Base-by-base conservation (phyloP, 495 filamentous ascomycete species). In the Podospora bellae-mahoneyi region DNA sequence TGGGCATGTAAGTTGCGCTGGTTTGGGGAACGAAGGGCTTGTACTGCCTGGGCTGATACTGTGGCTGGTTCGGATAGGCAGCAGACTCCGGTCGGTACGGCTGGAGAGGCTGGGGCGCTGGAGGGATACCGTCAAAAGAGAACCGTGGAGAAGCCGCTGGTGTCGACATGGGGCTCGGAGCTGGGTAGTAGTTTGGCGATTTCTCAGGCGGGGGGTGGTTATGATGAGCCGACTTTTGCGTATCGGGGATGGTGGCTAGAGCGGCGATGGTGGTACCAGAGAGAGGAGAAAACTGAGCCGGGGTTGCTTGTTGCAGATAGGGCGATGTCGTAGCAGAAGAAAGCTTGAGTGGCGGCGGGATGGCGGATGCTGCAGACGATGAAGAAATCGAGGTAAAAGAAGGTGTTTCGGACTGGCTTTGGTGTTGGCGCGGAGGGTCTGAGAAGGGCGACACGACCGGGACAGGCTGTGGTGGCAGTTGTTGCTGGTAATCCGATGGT, bases 81-180 rank as follows among this genome's bases (percentile, higher is more conserved):
- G 60, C 58, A 16, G 61, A 56, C 0, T 48, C 39, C 2, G 39
- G 39, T 16, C 39, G 39, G 39, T 48, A 48, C 2, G 39, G 60
- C 48, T 27, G 59, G 66, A 23, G 18, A 7, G 6, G 39, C 34
- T 7, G 53, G 30, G n/a, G 20, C 28, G 32, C 19, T 32, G 10
- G 65, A 9, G 39, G 9, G 15, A 3, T 13, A 2, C 39, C 39
- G 39, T 48, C 39, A 13, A 48, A 48, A 10, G 39, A 48, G 15
- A 48, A 53, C 19, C 44, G 20, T 0, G 65, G 68, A 62, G 55
- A 61, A 27, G 15, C 23, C 39, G 19, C 13, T 5, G 69, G 69
- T 2, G 66, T 71, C 7, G 62, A 44, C 20, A 65, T 18, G 0
- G 62, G 69, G 62, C 62, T 71, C 3, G 69, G 69, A 7, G 60